A percentile compares a stretch with the other conserved stretches of the same genome.
Evolutionary conservation across 2,329 filamentous ascomycete species (phyloP).

Genomic region (Mariannaea elegans): DNA sequence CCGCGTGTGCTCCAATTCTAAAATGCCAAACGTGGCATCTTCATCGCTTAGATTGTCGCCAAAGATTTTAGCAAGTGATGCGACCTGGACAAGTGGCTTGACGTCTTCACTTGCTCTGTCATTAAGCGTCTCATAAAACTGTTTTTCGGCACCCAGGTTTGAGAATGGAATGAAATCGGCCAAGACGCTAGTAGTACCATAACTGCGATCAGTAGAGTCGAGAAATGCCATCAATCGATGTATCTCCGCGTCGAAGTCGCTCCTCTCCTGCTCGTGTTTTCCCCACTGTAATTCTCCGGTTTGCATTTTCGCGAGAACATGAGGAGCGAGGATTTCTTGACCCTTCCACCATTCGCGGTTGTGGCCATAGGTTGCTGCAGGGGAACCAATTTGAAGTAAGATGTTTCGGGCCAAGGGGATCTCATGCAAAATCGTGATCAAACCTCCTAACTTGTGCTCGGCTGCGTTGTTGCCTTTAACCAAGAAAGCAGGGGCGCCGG

Average conservation of each 20-base stretch:
- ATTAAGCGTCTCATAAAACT: constrained; percentile 56
- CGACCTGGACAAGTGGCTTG: constrained; percentile 46
- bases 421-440: constrained; percentile 67
- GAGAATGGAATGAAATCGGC: constrained; percentile 47
- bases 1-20: constrained; percentile 51
- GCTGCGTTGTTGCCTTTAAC: constrained; percentile 46
- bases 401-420: constrained; percentile 68
- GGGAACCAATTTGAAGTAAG: constrained; percentile 55
- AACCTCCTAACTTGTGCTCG: constrained; percentile 58
- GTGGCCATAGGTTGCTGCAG: constrained; percentile 61
- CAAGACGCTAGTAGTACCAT: constrained; percentile 63
- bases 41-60: constrained; percentile 44
- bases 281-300: constrained; percentile 43
- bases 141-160: constrained; percentile 49
- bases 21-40: constrained; percentile 50
- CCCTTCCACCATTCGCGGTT: constrained; percentile 71
- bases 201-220: constrained; percentile 67
- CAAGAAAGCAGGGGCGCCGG: constrained; percentile 61
- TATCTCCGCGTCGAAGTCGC: constrained; percentile 60
- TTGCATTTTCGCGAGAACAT: constrained; percentile 47
- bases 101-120: constrained; percentile 38
- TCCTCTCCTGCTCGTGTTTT: constrained; percentile 37
- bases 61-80: constrained; percentile 41
- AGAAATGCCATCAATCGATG: constrained; percentile 72
- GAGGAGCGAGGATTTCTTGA: constrained; percentile 55